Conservation (phyloP, 768 basidiomycete genomes). For the Lentinula detonsa region DNA sequence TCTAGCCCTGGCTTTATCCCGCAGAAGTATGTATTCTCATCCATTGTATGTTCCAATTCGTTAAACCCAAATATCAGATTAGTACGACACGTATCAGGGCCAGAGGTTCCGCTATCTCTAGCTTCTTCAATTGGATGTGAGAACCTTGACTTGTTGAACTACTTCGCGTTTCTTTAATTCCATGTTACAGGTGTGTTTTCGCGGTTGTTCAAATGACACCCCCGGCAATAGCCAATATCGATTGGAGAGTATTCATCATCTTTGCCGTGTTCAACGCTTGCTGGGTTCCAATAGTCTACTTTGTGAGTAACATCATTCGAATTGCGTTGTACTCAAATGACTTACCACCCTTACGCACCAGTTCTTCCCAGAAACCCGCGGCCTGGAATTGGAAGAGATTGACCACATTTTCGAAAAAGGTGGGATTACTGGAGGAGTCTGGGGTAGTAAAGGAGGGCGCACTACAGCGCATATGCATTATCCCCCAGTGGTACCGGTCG, state of each 20-base stretch:
- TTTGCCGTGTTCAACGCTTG: conserved; percentile 39
- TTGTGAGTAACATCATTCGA: not conserved
- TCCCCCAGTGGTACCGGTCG: not conserved
- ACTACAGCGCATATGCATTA: conserved; percentile 19
- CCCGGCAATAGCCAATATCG: conserved; percentile 34
- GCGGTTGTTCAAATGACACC: conserved; percentile 37
- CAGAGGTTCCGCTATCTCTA: conserved; percentile 26
- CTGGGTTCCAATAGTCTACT: conserved; percentile 32
- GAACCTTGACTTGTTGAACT: not conserved
- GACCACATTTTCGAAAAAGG: conserved; percentile 35
- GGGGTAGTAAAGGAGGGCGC: conserved; percentile 25
- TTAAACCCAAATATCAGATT: conserved; percentile 16
- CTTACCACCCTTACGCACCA: conserved; percentile 3
- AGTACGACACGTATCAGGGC: conserved; percentile 32
- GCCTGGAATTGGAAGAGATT: conserved; percentile 32
- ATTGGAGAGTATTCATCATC: conserved; percentile 38
- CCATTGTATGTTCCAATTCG: not conserved
- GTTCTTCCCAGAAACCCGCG: conserved; percentile 30
- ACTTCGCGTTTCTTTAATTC: not conserved
- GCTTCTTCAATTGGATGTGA: conserved; percentile 27
- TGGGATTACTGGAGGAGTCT: conserved; percentile 35
- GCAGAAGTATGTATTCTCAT: conserved; percentile 17
- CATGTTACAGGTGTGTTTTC: conserved; percentile 23
- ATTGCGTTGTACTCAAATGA: conserved; percentile 6
- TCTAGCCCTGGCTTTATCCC: conserved; percentile 28